Evolutionary conservation across 176 grass and related monocot genomes (phyloP).

Genomic region (Bonia amplexicaulis): DNA sequence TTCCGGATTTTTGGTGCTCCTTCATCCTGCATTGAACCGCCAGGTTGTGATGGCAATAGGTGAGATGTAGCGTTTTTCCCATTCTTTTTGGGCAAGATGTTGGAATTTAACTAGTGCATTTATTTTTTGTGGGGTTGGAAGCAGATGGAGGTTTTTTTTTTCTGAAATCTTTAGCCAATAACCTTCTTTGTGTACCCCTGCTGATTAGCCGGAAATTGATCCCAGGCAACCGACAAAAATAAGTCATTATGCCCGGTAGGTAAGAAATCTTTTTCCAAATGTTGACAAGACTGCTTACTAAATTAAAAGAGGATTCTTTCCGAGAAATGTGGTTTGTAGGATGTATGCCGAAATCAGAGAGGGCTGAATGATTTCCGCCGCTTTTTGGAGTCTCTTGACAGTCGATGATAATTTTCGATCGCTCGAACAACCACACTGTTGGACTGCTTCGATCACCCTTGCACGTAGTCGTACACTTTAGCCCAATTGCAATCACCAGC

Average conservation of each 20-base stretch:
- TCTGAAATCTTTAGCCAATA: constrained; percentile 9
- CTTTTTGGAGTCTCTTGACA: too few species aligned
- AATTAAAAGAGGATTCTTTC: neutral
- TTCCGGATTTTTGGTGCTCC: neutral
- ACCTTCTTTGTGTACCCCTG: neutral
- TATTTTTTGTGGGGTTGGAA: neutral
- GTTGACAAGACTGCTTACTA: neutral
- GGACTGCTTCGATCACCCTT: too few species aligned
- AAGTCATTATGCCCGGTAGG: neutral
- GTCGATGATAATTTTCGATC: too few species aligned
- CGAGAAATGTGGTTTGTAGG: neutral
- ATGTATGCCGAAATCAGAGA: too few species aligned
- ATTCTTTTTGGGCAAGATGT: constrained; percentile 12
- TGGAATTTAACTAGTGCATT: neutral
- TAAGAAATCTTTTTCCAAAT: neutral
- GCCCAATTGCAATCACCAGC: too few species aligned
- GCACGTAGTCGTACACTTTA: too few species aligned
- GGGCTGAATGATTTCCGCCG: too few species aligned
- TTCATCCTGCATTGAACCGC: constrained; percentile 29
- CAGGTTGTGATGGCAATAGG: neutral
- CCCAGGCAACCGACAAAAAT: constrained; percentile 14
- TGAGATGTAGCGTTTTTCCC: neutral
- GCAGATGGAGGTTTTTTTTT: neutral
- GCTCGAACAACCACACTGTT: too few species aligned
- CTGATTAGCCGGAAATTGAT: constrained; percentile 13